These are phyloP conservation scores for Centrapalus pauciflorus DNA, from an alignment of 129 eudicot genomes.

Conservation along the genomic window DNA sequence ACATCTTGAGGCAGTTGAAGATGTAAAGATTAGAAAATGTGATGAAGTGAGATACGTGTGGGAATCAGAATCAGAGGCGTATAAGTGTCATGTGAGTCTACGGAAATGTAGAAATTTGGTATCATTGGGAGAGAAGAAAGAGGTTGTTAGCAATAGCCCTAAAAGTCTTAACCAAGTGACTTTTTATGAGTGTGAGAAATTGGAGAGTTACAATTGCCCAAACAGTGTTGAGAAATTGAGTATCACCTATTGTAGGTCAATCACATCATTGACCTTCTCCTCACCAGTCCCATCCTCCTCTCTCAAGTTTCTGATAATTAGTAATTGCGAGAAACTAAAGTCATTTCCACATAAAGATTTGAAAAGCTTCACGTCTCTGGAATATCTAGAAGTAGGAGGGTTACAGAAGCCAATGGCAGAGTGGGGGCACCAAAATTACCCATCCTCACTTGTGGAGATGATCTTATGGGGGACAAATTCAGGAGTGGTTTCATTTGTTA, in stretches of 20 bases:
- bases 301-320: neutral
- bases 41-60: conserved; percentile 11
- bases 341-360: conserved; percentile 22
- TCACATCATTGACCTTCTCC: conserved; percentile 5
- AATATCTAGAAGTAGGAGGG: neutral
- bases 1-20: conserved; percentile 1
- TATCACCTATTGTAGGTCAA: neutral
- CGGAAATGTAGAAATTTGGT: neutral
- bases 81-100: conserved; percentile 5
- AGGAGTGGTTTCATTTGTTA: conserved; percentile 13
- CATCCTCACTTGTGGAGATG: neutral
- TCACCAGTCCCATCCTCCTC: neutral
- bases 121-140: neutral
- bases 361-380: conserved; percentile 4
- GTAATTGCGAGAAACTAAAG: conserved; percentile 12
- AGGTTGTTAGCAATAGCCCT: neutral
- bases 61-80: conserved; percentile 8
- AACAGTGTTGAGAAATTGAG: conserved; percentile 7
- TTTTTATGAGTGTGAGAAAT: neutral
- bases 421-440: conserved; percentile 2
- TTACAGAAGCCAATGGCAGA: neutral
- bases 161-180: neutral
- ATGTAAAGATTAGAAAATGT: neutral
- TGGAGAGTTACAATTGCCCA: conserved; percentile 19
- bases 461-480: conserved; percentile 9